A percentile compares a stretch with the other conserved stretches of the same genome.
These are phyloP conservation scores for Podila clonocystis DNA, from an alignment of 192 early-diverging fungal species.

Conservation along the genomic window DNA sequence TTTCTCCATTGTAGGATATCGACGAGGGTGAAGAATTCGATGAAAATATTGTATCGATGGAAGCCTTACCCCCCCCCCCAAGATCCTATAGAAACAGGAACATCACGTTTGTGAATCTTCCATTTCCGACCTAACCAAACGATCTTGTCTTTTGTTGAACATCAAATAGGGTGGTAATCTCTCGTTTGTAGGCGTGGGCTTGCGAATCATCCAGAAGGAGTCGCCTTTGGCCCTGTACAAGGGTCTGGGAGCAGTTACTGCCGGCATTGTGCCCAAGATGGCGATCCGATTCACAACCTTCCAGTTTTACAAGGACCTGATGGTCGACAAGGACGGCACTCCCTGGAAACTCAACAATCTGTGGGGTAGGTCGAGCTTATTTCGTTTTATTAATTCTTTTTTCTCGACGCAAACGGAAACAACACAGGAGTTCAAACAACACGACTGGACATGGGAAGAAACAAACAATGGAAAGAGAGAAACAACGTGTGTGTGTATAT, in stretches of 20 bases:
- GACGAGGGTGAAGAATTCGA: too few species aligned
- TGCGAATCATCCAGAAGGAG: conserved; percentile 87
- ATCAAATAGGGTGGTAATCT: conserved; percentile 47
- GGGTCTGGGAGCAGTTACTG: conserved; percentile 95
- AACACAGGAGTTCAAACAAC: not conserved
- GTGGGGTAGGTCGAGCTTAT: conserved; percentile 29
- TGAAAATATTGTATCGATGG: too few species aligned
- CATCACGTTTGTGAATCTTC: too few species aligned
- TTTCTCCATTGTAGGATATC: too few species aligned
- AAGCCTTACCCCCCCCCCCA: too few species aligned
- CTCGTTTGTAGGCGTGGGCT: conserved; percentile 87
- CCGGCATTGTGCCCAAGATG: conserved; percentile 99
- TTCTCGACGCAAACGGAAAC: conserved; percentile 5
- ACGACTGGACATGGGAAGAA: not conserved
- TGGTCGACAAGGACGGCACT: conserved; percentile 79
- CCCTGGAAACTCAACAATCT: conserved; percentile 66
- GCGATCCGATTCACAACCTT: conserved; percentile 98
- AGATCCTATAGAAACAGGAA: not conserved
- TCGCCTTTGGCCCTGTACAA: conserved; percentile 94
- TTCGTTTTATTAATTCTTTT: conserved; percentile 7
- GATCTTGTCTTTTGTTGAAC: not conserved
- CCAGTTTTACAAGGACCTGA: conserved; percentile 88
- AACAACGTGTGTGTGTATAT: not conserved
- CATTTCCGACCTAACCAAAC: too few species aligned
- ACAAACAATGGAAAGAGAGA: not conserved